Percentiles rank a stretch among this genome's conserved stretches.
phyloP scores from a whole-genome alignment of 2,329 filamentous ascomycete genomes.

The Claviceps sp. region DNA sequence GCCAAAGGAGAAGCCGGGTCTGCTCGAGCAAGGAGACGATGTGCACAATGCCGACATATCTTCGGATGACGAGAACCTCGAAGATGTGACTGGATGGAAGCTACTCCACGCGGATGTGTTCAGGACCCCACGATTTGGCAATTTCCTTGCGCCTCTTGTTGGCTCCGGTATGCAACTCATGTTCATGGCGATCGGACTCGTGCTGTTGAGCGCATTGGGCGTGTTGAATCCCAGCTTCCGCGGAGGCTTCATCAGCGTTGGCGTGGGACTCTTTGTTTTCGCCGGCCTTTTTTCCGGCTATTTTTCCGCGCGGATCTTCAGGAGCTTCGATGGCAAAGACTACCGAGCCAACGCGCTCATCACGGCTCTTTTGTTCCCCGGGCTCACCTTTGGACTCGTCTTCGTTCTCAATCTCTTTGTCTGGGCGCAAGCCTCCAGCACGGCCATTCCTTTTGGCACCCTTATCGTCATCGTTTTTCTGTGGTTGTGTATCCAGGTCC shows the following conservation, averaged over 20 bases:
- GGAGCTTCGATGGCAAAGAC: conserved; percentile 63
- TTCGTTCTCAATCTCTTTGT: conserved; percentile 81
- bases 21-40: conserved; percentile 47
- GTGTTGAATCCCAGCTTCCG: conserved; percentile 76
- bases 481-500: conserved; percentile 78
- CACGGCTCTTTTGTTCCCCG: conserved; percentile 68
- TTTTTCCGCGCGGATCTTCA: conserved; percentile 72
- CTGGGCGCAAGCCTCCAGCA: conserved; percentile 81
- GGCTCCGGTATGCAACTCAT: conserved; percentile 80
- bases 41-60: conserved; percentile 39
- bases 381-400: conserved; percentile 58
- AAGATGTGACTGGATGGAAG: conserved; percentile 82
- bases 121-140: conserved; percentile 54
- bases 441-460: conserved; percentile 72
- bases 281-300: conserved; percentile 78
- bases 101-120: conserved; percentile 82
- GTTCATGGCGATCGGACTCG: conserved; percentile 63
- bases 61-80: conserved; percentile 44
- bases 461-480: conserved; percentile 58
- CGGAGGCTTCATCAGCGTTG: conserved; percentile 79
- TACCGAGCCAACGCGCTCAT: conserved; percentile 66
- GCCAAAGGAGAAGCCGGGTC: conserved; percentile 37
- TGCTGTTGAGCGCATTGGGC: conserved; percentile 61
- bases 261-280: conserved; percentile 69
- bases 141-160: conserved; percentile 64